Percentiles rank a stretch among this genome's conserved stretches.
These are phyloP conservation scores for Erodium texanum DNA, from an alignment of 441 rosid species.

Conservation along the genomic window DNA sequence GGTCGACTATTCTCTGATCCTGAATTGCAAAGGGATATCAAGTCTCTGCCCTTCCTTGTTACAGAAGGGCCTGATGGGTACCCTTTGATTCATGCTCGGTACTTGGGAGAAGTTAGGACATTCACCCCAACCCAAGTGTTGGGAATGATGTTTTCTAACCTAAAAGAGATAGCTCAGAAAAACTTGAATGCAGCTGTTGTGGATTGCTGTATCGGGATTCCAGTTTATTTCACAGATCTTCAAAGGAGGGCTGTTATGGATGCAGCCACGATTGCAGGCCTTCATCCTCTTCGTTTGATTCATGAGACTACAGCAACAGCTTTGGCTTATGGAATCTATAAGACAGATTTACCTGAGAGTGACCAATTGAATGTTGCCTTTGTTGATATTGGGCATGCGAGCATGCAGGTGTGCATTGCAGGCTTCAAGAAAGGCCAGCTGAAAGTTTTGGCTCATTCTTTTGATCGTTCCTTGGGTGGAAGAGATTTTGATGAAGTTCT, in stretches of 20 bases:
- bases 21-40: conserved; percentile 77
- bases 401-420: conserved; percentile 92
- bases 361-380: conserved; percentile 82
- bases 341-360: conserved; percentile 82
- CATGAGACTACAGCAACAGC: conserved; percentile 95
- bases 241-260: conserved; percentile 88
- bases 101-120: conserved; percentile 62
- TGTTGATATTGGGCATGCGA: conserved; percentile 83
- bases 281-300: conserved; percentile 75
- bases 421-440: conserved; percentile 83
- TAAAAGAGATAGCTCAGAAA: conserved; percentile 80
- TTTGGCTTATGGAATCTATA: conserved; percentile 88
- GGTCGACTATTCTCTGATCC: conserved; percentile 84
- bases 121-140: conserved; percentile 85
- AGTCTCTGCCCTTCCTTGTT: conserved; percentile 57
- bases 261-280: conserved; percentile 89
- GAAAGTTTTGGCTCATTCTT: conserved; percentile 64
- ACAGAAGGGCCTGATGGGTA: conserved; percentile 79
- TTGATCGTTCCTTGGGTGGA: conserved; percentile 74
- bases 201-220: conserved; percentile 94
- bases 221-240: conserved; percentile 86
- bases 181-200: conserved; percentile 76
- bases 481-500: conserved; percentile 90
- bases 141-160: conserved; percentile 81
- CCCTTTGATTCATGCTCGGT: conserved; percentile 72